Evolutionary conservation across 2,329 filamentous ascomycete species (phyloP).

Genomic region (Colletotrichum sp.): DNA sequence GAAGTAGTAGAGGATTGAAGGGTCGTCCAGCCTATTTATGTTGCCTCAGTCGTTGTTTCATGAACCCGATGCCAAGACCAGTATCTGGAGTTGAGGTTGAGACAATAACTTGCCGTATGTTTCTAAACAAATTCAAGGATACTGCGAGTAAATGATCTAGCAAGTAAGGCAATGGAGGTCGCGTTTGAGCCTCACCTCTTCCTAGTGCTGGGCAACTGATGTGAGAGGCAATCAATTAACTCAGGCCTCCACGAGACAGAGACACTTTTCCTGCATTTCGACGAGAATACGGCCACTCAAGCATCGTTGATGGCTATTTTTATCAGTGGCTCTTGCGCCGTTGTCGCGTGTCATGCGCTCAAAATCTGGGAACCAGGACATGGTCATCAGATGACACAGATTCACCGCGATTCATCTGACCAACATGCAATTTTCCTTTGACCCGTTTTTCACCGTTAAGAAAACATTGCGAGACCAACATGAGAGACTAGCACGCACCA

Average conservation of each 20-base stretch:
- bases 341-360: not conserved
- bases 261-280: not conserved
- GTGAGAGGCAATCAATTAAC: not conserved
- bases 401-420: not conserved
- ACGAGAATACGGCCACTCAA: not conserved
- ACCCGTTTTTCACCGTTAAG: rapidly evolving
- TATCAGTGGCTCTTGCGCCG: not conserved
- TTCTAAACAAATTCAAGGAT: not conserved
- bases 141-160: not conserved
- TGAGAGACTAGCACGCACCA: not conserved
- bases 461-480: not conserved
- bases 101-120: not conserved
- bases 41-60: not conserved
- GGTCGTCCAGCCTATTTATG: not conserved
- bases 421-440: not conserved
- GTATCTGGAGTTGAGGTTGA: not conserved
- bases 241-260: not conserved
- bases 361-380: not conserved
- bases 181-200: not conserved
- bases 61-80: not conserved
- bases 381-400: not conserved
- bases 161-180: not conserved
- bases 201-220: not conserved
- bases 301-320: not conserved
- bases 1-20: not conserved